These are phyloP conservation scores for Suillus fuscotomentosus DNA, from an alignment of 768 basidiomycete species.

Conservation along the genomic window DNA sequence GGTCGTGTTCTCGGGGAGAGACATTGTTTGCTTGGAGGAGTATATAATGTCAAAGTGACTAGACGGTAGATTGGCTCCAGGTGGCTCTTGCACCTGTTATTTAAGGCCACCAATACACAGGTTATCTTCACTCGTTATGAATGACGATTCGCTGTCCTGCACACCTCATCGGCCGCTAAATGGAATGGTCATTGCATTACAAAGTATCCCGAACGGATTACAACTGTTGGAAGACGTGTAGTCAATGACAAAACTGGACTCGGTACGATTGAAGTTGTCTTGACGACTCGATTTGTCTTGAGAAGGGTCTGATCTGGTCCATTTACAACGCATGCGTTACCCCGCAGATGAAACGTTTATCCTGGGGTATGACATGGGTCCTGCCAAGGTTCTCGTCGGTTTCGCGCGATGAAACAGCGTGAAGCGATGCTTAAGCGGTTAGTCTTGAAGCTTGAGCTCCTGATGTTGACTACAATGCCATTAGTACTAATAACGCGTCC, in stretches of 20 bases:
- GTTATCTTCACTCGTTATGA: neutral
- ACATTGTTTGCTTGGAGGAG: neutral
- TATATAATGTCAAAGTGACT: neutral
- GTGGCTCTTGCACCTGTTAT: neutral
- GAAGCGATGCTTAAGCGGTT: too few relatives aligned
- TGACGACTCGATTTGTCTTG: neutral
- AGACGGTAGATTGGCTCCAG: neutral
- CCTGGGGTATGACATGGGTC: neutral
- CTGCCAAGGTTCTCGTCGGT: neutral
- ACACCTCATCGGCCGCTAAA: neutral
- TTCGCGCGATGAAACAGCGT: neutral
- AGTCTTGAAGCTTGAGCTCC: neutral
- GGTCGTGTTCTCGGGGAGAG: conserved; percentile 23
- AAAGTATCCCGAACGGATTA: neutral
- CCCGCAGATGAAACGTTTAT: neutral
- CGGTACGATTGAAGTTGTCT: neutral
- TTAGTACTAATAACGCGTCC: neutral
- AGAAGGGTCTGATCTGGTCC: neutral
- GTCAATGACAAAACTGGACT: neutral
- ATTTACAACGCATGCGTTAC: neutral
- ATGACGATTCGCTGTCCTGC: neutral
- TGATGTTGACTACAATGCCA: neutral
- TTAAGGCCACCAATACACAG: neutral
- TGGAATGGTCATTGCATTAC: neutral
- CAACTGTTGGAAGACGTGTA: neutral